Base-by-base conservation (phyloP, 148 eudicot species). In the Bassia scoparia region DNA sequence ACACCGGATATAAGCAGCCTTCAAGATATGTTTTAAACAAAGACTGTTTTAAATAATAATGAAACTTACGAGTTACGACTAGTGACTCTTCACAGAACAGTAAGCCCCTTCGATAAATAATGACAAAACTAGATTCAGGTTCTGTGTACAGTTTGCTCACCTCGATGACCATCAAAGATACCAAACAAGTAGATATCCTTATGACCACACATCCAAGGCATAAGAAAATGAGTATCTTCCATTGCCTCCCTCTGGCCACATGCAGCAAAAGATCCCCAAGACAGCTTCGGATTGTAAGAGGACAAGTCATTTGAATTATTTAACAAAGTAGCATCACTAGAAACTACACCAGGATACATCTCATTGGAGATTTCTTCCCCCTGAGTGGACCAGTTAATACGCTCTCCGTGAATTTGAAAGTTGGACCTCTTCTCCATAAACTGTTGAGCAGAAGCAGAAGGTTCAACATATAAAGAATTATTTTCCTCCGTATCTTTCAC, bases 111-210 rank as follows among this genome's bases (percentile, higher is more conserved):
- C 15, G 20, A 67, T 44, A 9, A 75, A 61, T 11, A 35, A 50
- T 66, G 1, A 33, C 11, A 3, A 43, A 26, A 77, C 0, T 15
- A 13, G 53, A 50, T 59, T 18, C 35, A 70, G 29, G 60, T 41
- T 23, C 30, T 35, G 5, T 23, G 12, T 46, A 29, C 69, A 30
- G 10, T 31, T 49, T 38, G 7, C 76, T 76, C 81, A 95, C 99
- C 99, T 89, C 99, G 96, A 85, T 95, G 99, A 65, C 99, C 99
- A 81, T 95, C 97, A 75, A 95, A 95, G 76, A 95, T 81, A 67
- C 97, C 99, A 60, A 95, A 95, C 14, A 81, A 56, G 67, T 95
- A 88, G 63, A 87, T 72, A 73, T 90, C 83, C 46, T 78, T 79
- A 63, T 83, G 77, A 76, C 78, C 81, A 72, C 81, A 79, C 70